Percentiles rank a stretch among this genome's conserved stretches.
Evolutionary conservation across 2,329 filamentous ascomycete genomes (phyloP).

Genomic region (Exophiala xenobiotica): DNA sequence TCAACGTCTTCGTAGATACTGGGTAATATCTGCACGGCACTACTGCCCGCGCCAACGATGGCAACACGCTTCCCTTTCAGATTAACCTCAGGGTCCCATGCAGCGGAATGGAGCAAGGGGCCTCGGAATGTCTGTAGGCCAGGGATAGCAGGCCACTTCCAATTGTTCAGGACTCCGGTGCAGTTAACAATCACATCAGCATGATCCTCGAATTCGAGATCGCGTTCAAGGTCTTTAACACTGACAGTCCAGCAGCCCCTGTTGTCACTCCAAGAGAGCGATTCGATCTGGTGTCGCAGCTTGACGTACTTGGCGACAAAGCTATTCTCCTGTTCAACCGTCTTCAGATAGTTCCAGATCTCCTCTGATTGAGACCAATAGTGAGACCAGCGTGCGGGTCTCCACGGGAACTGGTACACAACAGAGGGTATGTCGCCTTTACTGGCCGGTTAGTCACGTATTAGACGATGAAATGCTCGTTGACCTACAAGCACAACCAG

Average conservation of each 20-base stretch:
- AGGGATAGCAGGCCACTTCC: slow-evolving; percentile 38
- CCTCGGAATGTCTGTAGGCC: slow-evolving; percentile 39
- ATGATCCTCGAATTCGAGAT: slow-evolving; percentile 29
- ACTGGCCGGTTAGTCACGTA: not conserved
- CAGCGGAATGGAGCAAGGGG: slow-evolving; percentile 34
- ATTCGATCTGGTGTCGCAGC: slow-evolving; percentile 26
- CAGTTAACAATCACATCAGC: slow-evolving; percentile 33
- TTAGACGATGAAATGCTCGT: not conserved
- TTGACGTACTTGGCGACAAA: slow-evolving; percentile 29
- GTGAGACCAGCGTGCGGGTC: slow-evolving; percentile 7
- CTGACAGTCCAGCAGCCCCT: slow-evolving; percentile 20
- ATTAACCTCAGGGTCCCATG: slow-evolving; percentile 34
- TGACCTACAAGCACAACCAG: too few species aligned
- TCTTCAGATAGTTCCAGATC: slow-evolving; percentile 19
- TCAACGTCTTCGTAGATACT: slow-evolving; percentile 39
- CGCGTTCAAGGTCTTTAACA: slow-evolving; percentile 24
- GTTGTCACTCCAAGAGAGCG: slow-evolving; percentile 14
- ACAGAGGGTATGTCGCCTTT: slow-evolving; percentile 28
- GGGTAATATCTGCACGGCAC: slow-evolving; percentile 34
- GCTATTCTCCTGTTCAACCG: slow-evolving; percentile 6
- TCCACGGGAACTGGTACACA: not conserved
- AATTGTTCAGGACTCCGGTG: slow-evolving; percentile 32
- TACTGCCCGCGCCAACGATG: slow-evolving; percentile 29
- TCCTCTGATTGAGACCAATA: slow-evolving; percentile 21
- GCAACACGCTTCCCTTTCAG: slow-evolving; percentile 27